Conservation (phyloP, 176 grass and related monocot species). For the Eragrostis nindensis region DNA sequence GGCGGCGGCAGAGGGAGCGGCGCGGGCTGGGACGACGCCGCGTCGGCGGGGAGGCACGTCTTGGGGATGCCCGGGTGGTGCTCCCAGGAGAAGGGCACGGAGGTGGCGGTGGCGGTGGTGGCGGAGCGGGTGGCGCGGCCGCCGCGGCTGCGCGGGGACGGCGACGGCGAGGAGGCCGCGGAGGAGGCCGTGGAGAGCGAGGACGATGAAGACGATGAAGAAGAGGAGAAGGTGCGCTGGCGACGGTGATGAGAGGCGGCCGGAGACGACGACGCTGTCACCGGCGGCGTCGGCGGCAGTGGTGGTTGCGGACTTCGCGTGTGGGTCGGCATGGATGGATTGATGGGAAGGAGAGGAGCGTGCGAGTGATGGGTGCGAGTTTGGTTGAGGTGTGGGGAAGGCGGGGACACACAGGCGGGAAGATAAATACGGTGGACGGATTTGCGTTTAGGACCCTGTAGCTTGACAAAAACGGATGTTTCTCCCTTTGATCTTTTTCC, state of each 20-base stretch:
- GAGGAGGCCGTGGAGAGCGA: conserved; percentile 37
- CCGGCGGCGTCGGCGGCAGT: conserved; percentile 22
- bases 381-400: conserved; percentile 39
- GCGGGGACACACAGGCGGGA: conserved; percentile 36
- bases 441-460: not conserved
- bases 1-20: conserved; percentile 41
- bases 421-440: conserved; percentile 42
- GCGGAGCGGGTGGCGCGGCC: conserved; percentile 21
- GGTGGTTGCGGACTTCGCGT: conserved; percentile 34
- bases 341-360: not conserved
- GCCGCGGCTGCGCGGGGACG: not conserved
- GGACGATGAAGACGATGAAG: not conserved
- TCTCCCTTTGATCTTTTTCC: not conserved
- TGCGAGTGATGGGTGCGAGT: not conserved
- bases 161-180: conserved; percentile 34
- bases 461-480: not conserved
- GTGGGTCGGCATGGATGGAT: conserved; percentile 39
- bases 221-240: conserved; percentile 30
- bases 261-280: not conserved
- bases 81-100: conserved; percentile 98
- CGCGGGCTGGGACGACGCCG: conserved; percentile 19
- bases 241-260: conserved; percentile 33
- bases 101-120: conserved; percentile 31
- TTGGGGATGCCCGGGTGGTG: conserved; percentile 92
- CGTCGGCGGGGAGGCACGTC: not conserved